A percentile compares a stretch with the other conserved stretches of the same genome.
phyloP scores from a whole-genome alignment of 208 protist genomes.

The Trypanosoma melophagium region DNA sequence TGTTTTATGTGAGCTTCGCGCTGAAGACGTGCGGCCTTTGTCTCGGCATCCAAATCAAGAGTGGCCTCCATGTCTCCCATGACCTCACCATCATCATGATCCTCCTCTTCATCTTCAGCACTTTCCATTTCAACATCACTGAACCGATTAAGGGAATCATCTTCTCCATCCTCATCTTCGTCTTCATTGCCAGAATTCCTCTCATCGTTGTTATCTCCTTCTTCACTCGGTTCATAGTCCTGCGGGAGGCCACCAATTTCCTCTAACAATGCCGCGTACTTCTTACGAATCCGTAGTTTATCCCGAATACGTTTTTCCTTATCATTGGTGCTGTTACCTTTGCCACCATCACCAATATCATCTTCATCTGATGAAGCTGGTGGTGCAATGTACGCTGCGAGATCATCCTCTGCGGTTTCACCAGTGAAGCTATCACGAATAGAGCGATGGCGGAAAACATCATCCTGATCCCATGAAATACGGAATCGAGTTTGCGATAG shows the following conservation, averaged over 20 bases:
- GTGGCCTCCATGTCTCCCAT: conserved; percentile 76
- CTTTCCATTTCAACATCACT: conserved; percentile 65
- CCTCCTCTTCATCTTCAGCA: conserved; percentile 27
- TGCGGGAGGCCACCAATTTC: conserved; percentile 78
- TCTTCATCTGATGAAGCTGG: conserved; percentile 76
- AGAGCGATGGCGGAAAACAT: conserved; percentile 79
- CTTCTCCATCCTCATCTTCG: conserved; percentile 45
- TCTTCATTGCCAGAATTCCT: conserved; percentile 28
- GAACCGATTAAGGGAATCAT: conserved; percentile 79
- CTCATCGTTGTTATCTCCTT: conserved; percentile 4
- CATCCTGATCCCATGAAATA: conserved; percentile 93
- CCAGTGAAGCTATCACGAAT: conserved; percentile 86
- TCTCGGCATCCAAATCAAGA: conserved; percentile 79
- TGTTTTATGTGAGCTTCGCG: conserved; percentile 60
- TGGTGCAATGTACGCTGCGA: conserved; percentile 87
- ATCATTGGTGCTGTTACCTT: conserved; percentile 4
- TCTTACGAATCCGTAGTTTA: conserved; percentile 63
- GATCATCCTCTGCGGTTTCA: conserved; percentile 84
- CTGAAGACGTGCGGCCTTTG: conserved; percentile 71
- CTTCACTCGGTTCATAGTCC: conserved; percentile 25
- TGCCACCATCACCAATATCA: conserved; percentile 30
- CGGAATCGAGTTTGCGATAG: conserved; percentile 87
- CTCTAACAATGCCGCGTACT: conserved; percentile 81
- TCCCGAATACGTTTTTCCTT: conserved; percentile 33
- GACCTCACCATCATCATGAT: conserved; percentile 25